phyloP scores from a whole-genome alignment of 1,139 yeast genomes.

The Diutina scorzettiae region DNA sequence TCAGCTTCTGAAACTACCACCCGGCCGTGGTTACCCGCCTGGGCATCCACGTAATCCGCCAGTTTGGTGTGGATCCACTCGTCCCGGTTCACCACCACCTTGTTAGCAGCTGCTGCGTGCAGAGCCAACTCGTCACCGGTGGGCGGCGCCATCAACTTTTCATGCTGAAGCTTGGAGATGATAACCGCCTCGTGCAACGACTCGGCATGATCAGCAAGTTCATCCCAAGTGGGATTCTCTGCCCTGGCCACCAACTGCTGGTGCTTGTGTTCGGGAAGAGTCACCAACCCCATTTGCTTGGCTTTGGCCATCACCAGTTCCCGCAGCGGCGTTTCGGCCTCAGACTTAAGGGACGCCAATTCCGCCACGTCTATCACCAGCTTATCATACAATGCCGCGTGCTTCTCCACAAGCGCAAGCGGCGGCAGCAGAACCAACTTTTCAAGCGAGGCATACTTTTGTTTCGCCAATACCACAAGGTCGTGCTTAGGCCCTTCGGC shows the following conservation, averaged over 20 bases:
- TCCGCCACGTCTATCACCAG: background rate
- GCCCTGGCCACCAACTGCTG: conserved; percentile 15
- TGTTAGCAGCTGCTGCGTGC: background rate
- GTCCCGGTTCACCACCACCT: conserved; percentile 7
- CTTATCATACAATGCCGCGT: background rate
- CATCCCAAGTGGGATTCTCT: conserved; percentile 19
- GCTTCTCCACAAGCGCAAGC: conserved; percentile 11
- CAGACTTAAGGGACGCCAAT: background rate
- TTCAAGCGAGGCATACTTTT: conserved; percentile 9
- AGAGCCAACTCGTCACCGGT: conserved; percentile 5
- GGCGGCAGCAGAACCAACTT: conserved; percentile 10
- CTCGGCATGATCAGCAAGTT: conserved; percentile 24
- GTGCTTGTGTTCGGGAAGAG: conserved; percentile 9
- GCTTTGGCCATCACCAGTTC: background rate
- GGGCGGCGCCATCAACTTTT: conserved; percentile 11
- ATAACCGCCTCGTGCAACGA: conserved; percentile 14
- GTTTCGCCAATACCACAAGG: conserved; percentile 8
- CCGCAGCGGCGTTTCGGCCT: background rate
- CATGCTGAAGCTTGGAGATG: conserved; percentile 14
- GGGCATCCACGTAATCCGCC: conserved; percentile 7
- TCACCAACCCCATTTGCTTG: background rate
- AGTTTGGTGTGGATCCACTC: conserved; percentile 6
- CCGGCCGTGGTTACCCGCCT: conserved; percentile 10
- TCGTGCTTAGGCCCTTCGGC: conserved; percentile 3
- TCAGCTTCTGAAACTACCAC: conserved; percentile 11